A percentile compares a stretch with the other conserved stretches of the same genome.
Conservation (phyloP, 495 filamentous ascomycete species). For the Penicillium ochrochloron region DNA sequence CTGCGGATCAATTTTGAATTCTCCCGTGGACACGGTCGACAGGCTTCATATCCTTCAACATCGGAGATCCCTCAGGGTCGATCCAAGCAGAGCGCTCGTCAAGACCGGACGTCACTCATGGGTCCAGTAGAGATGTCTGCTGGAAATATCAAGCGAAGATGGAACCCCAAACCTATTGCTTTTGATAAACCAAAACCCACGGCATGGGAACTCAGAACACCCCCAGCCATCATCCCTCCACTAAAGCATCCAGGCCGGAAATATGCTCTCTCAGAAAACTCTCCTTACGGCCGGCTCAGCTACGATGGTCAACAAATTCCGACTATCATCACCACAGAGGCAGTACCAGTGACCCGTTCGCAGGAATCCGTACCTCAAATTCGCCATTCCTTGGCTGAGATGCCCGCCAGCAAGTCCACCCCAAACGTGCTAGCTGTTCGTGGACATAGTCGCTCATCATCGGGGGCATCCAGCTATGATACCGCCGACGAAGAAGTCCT, state of each 20-base stretch:
- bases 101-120: conserved; percentile 1
- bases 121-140: background rate
- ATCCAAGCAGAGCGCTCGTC: background rate
- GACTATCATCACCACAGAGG: conserved; percentile 1
- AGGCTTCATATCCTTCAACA: background rate
- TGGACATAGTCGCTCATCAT: conserved; percentile 25
- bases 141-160: background rate
- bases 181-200: conserved; percentile 2
- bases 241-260: conserved; percentile 23
- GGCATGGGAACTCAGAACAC: background rate
- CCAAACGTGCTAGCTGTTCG: background rate
- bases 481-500: conserved; percentile 43
- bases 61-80: background rate
- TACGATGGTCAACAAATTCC: background rate
- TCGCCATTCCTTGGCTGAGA: conserved; percentile 3
- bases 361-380: background rate
- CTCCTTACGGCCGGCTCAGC: background rate
- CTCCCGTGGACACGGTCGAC: conserved; percentile 15
- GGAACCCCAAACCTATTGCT: background rate
- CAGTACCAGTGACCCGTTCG: background rate
- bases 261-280: background rate
- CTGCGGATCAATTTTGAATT: conserved; percentile 12
- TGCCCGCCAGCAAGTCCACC: background rate
- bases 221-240: conserved; percentile 8
- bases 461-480: conserved; percentile 39